Percentiles rank a stretch among this genome's conserved stretches.
phyloP scores from a whole-genome alignment of 306 rosid genomes.

The Styphnolobium japonicum region DNA sequence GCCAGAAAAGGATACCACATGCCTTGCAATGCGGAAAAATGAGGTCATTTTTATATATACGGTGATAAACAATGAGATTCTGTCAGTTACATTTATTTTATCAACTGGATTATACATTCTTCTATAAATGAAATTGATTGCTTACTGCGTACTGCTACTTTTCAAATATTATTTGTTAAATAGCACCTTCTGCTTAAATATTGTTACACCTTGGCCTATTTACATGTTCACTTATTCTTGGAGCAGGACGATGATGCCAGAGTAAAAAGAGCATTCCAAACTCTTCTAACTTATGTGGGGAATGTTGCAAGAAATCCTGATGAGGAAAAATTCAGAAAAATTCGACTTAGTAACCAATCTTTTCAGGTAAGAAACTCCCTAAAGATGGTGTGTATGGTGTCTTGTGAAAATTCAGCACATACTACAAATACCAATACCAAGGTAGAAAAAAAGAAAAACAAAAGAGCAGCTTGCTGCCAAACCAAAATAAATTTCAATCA shows the following conservation, averaged over 20 bases:
- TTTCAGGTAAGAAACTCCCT: constrained; percentile 57
- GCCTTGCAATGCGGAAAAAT: neutral
- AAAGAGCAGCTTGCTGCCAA: neutral
- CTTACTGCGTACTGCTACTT: neutral
- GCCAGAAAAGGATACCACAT: neutral
- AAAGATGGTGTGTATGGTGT: neutral
- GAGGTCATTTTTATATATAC: neutral
- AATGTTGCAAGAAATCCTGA: constrained; percentile 79
- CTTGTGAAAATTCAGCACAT: neutral
- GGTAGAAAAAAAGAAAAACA: neutral
- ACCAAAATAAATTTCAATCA: neutral
- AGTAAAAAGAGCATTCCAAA: constrained; percentile 74
- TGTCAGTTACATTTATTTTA: neutral
- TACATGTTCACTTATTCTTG: constrained; percentile 11
- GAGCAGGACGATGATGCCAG: constrained; percentile 71
- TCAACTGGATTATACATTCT: constrained; percentile 7
- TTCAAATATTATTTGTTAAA: neutral
- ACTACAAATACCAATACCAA: neutral
- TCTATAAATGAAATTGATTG: constrained; percentile 4
- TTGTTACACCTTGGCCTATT: neutral
- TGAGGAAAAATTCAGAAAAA: constrained; percentile 82
- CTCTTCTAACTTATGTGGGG: constrained; percentile 69
- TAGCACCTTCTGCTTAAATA: neutral
- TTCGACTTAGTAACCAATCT: constrained; percentile 64
- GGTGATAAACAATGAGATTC: neutral